These are phyloP conservation scores for Starmera amethionina DNA, from an alignment of 805 yeast species.

Conservation along the genomic window DNA sequence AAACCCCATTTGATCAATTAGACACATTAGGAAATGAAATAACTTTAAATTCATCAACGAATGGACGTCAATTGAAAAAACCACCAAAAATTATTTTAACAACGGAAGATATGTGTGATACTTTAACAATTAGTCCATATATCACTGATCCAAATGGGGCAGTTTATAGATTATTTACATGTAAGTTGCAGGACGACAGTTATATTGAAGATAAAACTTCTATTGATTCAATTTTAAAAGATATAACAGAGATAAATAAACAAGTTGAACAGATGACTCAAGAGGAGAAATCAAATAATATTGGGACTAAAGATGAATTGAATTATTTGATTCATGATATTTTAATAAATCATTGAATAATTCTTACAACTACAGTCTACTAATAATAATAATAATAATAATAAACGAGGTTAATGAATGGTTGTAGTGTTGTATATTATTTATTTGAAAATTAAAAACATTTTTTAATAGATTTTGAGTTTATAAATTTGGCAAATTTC, in stretches of 20 bases:
- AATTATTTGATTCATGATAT: conserved; percentile 66
- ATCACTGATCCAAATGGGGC: conserved; percentile 63
- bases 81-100: conserved; percentile 35
- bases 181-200: conserved; percentile 44
- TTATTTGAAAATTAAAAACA: background rate
- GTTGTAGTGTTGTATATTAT: background rate
- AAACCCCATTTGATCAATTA: background rate
- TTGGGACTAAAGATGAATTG: conserved; percentile 58
- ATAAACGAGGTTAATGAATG: too few species aligned
- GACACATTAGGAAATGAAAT: conserved; percentile 18
- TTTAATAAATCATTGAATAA: conserved; percentile 8
- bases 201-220: conserved; percentile 15
- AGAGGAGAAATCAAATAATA: conserved; percentile 16
- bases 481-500: conserved; percentile 5
- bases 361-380: too few species aligned
- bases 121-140: conserved; percentile 56
- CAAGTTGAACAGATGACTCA: background rate
- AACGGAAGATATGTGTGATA: conserved; percentile 57
- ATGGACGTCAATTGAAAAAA: conserved; percentile 4
- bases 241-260: background rate
- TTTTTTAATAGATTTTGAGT: background rate
- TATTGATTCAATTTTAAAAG: conserved; percentile 11
- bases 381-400: too few species aligned
- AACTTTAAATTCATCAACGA: conserved; percentile 1
- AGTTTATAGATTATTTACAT: conserved; percentile 35